A percentile compares a stretch with the other conserved stretches of the same genome.
phyloP scores from a whole-genome alignment of 345 rosid genomes.

The Aethionema arabicum region DNA sequence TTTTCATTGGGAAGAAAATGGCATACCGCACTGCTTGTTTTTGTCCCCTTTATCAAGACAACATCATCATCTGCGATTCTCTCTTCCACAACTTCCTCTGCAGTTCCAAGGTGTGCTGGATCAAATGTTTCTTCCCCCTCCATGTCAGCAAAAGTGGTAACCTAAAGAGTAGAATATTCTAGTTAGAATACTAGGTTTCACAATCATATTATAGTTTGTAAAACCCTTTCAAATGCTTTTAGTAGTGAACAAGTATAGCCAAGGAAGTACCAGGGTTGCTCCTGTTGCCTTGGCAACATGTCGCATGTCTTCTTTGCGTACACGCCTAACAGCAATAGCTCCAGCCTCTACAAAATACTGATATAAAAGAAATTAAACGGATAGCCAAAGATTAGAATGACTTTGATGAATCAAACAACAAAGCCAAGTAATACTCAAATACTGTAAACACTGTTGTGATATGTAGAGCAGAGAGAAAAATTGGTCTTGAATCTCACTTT shows the following conservation, averaged over 20 bases:
- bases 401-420: neutral
- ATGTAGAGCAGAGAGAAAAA: constrained; percentile 3
- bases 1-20: constrained; percentile 12
- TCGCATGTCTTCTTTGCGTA: constrained; percentile 95
- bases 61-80: constrained; percentile 95
- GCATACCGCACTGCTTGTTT: constrained; percentile 76
- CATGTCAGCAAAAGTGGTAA: constrained; percentile 98
- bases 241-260: neutral
- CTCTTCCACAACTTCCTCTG: constrained; percentile 94
- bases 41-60: constrained; percentile 85
- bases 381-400: neutral
- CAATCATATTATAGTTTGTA: neutral
- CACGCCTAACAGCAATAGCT: constrained; percentile 97
- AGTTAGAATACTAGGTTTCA: neutral
- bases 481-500: constrained; percentile 47
- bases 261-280: constrained; percentile 71
- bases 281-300: constrained; percentile 98
- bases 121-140: constrained; percentile 99
- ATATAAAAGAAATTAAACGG: constrained; percentile 29
- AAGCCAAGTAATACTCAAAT: neutral
- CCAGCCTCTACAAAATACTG: constrained; percentile 98
- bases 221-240: constrained; percentile 18
- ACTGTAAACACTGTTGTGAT: constrained; percentile 6
- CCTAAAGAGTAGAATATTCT: constrained; percentile 44
- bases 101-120: constrained; percentile 70